phyloP scores from a whole-genome alignment of 2,329 filamentous ascomycete genomes.

The Calonectria henricotiae region DNA sequence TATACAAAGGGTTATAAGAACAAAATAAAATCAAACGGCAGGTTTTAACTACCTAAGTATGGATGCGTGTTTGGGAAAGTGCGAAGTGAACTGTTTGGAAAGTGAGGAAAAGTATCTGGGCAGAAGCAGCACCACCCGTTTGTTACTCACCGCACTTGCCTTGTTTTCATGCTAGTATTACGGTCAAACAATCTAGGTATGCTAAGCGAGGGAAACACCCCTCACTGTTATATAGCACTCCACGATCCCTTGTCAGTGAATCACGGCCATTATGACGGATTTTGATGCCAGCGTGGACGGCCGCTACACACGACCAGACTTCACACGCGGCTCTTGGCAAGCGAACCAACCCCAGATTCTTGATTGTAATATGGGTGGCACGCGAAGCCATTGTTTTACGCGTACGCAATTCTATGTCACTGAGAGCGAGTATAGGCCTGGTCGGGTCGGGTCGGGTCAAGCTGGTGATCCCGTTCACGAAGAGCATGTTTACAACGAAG shows the following conservation, averaged over 20 bases:
- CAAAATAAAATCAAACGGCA: not conserved
- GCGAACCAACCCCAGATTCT: not conserved
- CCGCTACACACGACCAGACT: slow-evolving; percentile 15
- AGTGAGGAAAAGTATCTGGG: slow-evolving; percentile 3
- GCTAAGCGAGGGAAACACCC: slow-evolving; percentile 2
- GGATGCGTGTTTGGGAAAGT: not conserved
- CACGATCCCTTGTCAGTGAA: slow-evolving; percentile 14
- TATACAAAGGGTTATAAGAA: not conserved
- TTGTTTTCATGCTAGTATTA: not conserved
- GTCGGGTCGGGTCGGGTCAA: not conserved
- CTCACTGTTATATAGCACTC: not conserved
- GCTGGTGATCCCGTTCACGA: not conserved
- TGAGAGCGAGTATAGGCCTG: not conserved
- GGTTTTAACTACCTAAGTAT: not conserved
- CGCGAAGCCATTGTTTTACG: not conserved
- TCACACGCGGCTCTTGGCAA: not conserved
- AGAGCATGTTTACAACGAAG: not conserved
- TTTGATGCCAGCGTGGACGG: slow-evolving; percentile 18
- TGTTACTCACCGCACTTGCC: slow-evolving; percentile 23
- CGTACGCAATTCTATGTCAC: not conserved
- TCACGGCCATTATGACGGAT: slow-evolving; percentile 10
- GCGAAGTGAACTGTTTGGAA: not conserved
- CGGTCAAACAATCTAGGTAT: not conserved
- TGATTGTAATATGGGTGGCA: slow-evolving; percentile 1
- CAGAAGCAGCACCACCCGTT: not conserved